phyloP scores from a whole-genome alignment of 2,329 filamentous ascomycete species.

The Colletotrichum sp. region DNA sequence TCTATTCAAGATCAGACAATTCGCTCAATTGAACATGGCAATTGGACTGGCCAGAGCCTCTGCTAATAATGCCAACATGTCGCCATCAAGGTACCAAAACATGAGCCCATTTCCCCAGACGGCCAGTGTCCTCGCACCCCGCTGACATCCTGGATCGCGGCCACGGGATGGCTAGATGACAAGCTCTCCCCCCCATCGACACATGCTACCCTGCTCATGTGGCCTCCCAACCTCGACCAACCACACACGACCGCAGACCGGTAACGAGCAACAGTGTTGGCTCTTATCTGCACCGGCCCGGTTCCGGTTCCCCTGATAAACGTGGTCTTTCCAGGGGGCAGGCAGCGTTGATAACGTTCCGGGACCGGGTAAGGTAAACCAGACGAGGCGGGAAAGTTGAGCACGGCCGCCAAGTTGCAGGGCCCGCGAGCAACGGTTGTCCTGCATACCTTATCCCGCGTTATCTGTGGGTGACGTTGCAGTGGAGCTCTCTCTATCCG shows the following conservation, averaged over 20 bases:
- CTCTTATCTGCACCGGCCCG: background rate
- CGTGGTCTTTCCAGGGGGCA: background rate
- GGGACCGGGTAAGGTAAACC: background rate
- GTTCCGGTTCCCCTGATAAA: background rate
- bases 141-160: background rate
- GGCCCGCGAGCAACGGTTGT: background rate
- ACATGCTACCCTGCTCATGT: background rate
- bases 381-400: background rate
- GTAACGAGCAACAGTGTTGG: background rate
- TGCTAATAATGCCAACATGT: background rate
- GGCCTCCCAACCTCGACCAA: background rate
- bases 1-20: background rate
- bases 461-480: background rate
- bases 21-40: background rate
- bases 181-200: background rate
- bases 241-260: background rate
- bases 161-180: background rate
- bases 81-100: background rate
- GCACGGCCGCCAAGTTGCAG: background rate
- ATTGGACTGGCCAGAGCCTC: background rate
- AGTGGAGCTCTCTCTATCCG: background rate
- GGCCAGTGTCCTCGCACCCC: background rate
- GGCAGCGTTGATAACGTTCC: background rate
- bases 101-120: background rate
- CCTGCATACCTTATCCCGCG: background rate